Percentiles rank a stretch among this genome's conserved stretches.
phyloP scores from a whole-genome alignment of 2,329 filamentous ascomycete species.

The Botryotinia narcissicola region DNA sequence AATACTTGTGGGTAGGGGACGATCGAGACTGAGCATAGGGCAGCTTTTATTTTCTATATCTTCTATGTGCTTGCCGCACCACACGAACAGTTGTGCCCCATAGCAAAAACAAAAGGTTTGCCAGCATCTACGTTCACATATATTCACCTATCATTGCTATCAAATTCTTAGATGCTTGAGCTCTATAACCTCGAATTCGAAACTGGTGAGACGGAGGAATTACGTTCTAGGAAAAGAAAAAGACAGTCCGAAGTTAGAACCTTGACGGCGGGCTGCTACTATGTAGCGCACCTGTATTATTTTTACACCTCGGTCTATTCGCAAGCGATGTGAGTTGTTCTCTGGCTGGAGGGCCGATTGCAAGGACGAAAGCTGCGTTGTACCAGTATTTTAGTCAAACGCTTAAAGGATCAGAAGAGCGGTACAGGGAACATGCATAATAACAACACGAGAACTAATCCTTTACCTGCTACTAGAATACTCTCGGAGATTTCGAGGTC shows the following conservation, averaged over 20 bases:
- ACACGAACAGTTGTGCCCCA: no score
- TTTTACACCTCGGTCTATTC: neutral
- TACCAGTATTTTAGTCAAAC: neutral
- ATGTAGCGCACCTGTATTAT: rapidly evolving
- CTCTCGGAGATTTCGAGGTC: rapidly evolving
- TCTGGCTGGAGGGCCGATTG: no score
- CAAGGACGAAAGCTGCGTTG: neutral
- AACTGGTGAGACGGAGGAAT: neutral
- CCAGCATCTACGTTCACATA: neutral
- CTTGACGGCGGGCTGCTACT: neutral
- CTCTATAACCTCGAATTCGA: neutral
- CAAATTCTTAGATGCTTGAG: neutral
- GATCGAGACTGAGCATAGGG: neutral
- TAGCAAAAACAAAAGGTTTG: neutral
- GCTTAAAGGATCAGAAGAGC: neutral
- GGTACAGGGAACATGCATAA: rapidly evolving
- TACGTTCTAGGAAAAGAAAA: neutral
- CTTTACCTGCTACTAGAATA: neutral
- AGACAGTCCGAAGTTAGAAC: neutral
- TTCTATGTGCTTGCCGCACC: no score
- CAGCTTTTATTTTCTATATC: no score
- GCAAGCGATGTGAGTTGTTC: neutral
- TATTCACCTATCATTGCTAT: neutral
- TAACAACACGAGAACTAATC: rapidly evolving
- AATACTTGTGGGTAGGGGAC: neutral